Evolutionary conservation across 2,329 filamentous ascomycete species (phyloP).

Genomic region (Trichoderma breve): DNA sequence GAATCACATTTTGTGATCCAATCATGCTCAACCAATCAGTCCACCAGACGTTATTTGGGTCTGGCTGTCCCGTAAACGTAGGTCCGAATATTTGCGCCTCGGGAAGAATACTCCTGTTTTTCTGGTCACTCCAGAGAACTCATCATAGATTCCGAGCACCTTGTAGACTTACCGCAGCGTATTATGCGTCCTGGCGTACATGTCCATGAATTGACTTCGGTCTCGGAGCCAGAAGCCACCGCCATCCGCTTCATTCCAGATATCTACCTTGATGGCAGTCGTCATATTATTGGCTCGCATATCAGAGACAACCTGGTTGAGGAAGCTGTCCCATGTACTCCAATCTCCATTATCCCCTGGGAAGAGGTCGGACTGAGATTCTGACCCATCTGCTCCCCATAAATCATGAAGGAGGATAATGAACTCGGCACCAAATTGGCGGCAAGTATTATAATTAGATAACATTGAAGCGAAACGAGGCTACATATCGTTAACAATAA

Average conservation of each 20-base stretch:
- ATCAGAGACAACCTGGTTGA: slow-evolving; percentile 38
- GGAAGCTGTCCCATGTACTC: slow-evolving; percentile 43
- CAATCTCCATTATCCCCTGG: slow-evolving; percentile 52
- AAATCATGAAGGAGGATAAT: slow-evolving; percentile 47
- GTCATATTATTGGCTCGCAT: slow-evolving; percentile 39
- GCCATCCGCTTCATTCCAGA: slow-evolving; percentile 54
- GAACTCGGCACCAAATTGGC: slow-evolving; percentile 41
- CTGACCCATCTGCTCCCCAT: slow-evolving; percentile 48
- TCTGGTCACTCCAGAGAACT: neutral
- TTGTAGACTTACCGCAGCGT: neutral
- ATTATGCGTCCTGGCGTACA: neutral
- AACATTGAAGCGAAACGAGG: slow-evolving; percentile 43
- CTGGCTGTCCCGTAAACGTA: slow-evolving; percentile 10
- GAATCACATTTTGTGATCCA: neutral
- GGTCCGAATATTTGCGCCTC: slow-evolving; percentile 16
- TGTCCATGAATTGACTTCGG: slow-evolving; percentile 6
- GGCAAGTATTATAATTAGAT: slow-evolving; percentile 43
- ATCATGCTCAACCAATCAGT: slow-evolving; percentile 12
- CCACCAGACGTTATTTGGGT: slow-evolving; percentile 17
- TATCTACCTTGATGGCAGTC: slow-evolving; percentile 43
- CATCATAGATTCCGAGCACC: neutral
- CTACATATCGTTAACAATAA: neutral
- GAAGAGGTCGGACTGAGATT: slow-evolving; percentile 35
- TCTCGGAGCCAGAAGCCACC: slow-evolving; percentile 14
- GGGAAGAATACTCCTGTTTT: neutral